Percentiles rank a stretch among this genome's conserved stretches.
Conservation (phyloP, 192 early-diverging fungal genomes). For the Pilobolus umbonatus region DNA sequence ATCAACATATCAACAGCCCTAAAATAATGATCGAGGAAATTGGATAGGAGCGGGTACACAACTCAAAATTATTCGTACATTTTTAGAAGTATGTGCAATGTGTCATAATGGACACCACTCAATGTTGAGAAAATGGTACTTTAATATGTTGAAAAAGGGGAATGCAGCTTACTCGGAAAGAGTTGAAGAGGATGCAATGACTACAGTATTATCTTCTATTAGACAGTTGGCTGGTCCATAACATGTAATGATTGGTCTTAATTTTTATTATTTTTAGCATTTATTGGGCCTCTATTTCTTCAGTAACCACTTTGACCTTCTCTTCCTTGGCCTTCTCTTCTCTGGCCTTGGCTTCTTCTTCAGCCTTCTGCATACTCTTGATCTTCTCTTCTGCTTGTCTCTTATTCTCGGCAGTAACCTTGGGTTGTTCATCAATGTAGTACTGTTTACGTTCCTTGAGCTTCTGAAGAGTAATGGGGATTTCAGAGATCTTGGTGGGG, state of each 20-base stretch:
- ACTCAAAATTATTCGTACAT: too few species aligned
- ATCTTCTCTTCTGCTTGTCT: constrained; percentile 83
- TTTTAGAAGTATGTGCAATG: too few species aligned
- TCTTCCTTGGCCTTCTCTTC: background rate
- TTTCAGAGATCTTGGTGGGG: constrained; percentile 65
- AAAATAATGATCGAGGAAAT: too few species aligned
- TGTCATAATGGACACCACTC: too few species aligned
- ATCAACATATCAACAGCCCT: too few species aligned
- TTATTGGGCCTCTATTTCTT: background rate
- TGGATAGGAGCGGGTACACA: too few species aligned
- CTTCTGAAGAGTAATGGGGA: constrained; percentile 65
- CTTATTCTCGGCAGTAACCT: constrained; percentile 81
- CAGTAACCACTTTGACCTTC: background rate
- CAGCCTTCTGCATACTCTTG: constrained; percentile 47
- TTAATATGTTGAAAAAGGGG: too few species aligned
- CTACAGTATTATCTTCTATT: too few species aligned
- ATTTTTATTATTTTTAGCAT: background rate
- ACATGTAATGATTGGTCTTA: background rate
- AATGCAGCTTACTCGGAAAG: too few species aligned
- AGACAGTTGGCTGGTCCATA: too few species aligned
- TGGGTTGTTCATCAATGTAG: constrained; percentile 74
- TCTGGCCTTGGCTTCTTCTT: background rate
- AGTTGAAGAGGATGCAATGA: too few species aligned
- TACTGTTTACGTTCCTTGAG: constrained; percentile 65
- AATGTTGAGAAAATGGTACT: too few species aligned